These are phyloP conservation scores for Stagonosporopsis chrysanthemi DNA, from an alignment of 2,329 filamentous ascomycete genomes.

Conservation along the genomic window DNA sequence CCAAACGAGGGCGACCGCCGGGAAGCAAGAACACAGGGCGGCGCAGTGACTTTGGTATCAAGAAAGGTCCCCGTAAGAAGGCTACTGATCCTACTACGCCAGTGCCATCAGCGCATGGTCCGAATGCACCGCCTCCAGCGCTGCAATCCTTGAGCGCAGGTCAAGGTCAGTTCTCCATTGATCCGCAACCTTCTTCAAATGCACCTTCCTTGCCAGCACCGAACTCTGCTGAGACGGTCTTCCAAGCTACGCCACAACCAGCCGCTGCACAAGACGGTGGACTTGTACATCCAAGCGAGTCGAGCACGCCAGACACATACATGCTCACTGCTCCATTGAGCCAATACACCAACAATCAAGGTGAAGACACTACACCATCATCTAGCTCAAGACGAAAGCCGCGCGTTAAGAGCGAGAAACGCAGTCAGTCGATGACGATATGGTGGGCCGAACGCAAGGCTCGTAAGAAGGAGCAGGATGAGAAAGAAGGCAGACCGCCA, in stretches of 20 bases:
- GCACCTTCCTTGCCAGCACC: constrained; percentile 31
- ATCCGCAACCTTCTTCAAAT: constrained; percentile 35
- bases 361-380: constrained; percentile 36
- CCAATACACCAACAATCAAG: constrained; percentile 41
- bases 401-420: constrained; percentile 54
- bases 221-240: constrained; percentile 44
- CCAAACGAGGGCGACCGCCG: constrained; percentile 48
- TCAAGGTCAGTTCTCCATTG: constrained; percentile 48
- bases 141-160: constrained; percentile 49
- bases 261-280: constrained; percentile 29
- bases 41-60: constrained; percentile 57
- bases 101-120: constrained; percentile 30
- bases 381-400: constrained; percentile 45
- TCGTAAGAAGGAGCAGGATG: constrained; percentile 44
- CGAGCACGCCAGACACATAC: constrained; percentile 43
- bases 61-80: constrained; percentile 57
- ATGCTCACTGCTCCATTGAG: constrained; percentile 47
- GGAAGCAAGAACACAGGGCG: constrained; percentile 58
- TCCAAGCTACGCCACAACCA: constrained; percentile 46
- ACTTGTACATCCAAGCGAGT: constrained; percentile 30
- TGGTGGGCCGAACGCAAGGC: constrained; percentile 57
- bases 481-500: constrained; percentile 33
- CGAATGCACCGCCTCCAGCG: constrained; percentile 37
- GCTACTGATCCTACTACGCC: constrained; percentile 32
- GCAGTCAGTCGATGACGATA: constrained; percentile 55